Evolutionary conservation across 1,284 basidiomycete species (phyloP).

Genomic region (Earliella scabrosa): DNA sequence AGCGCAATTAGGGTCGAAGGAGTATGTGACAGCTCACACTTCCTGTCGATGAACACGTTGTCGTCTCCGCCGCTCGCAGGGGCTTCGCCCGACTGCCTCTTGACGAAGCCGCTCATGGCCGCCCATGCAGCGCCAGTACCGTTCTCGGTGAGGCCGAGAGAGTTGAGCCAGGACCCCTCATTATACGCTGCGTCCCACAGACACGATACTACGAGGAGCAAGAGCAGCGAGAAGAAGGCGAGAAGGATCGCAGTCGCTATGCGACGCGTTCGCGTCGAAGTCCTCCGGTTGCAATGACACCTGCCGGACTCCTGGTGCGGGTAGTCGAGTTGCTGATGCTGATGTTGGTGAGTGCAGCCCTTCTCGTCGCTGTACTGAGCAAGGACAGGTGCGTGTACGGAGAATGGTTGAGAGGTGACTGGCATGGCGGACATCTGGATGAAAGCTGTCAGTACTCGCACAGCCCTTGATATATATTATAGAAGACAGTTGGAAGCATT

Average conservation of each 20-base stretch:
- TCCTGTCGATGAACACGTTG: conserved; percentile 18
- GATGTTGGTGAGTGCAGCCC: conserved; percentile 11
- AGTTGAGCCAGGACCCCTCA: conserved; percentile 12
- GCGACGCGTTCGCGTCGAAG: conserved; percentile 14
- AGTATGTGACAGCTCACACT: conserved; percentile 13
- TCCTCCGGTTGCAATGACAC: conserved; percentile 13
- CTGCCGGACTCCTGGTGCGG: neutral
- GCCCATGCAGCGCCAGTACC: conserved; percentile 19
- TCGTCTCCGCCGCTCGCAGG: neutral
- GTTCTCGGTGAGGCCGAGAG: conserved; percentile 13
- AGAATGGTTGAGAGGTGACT: conserved; percentile 19
- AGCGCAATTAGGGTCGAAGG: neutral
- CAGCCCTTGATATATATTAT: no score
- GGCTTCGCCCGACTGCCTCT: conserved; percentile 20
- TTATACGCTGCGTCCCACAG: conserved; percentile 17
- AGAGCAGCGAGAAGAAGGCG: conserved; percentile 5
- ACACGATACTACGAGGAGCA: conserved; percentile 13
- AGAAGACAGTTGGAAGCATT: no score
- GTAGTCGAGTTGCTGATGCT: conserved; percentile 1
- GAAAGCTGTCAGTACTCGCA: neutral
- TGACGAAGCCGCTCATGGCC: conserved; percentile 19
- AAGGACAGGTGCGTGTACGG: conserved; percentile 10
- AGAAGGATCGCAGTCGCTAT: conserved; percentile 11
- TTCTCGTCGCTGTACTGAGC: conserved; percentile 16
- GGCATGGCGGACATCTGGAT: neutral